Percentiles rank a stretch among this genome's conserved stretches.
phyloP scores from a whole-genome alignment of 1,139 yeast genomes.

The Taphrina confusa region DNA sequence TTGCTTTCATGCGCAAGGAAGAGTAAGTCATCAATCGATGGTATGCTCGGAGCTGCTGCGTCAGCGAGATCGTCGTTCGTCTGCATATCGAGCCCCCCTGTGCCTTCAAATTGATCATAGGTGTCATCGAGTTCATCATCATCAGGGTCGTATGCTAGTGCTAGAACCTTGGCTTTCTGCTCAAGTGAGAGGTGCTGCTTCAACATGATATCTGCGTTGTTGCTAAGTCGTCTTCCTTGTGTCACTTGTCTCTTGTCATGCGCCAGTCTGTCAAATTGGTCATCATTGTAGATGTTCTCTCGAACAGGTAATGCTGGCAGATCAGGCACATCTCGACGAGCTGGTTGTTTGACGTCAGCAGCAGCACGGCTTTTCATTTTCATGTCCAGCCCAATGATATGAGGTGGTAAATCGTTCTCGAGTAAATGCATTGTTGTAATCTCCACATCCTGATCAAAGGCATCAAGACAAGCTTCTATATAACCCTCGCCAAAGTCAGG shows the following conservation, averaged over 20 bases:
- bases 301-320: neutral
- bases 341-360: neutral
- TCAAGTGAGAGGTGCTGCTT: conserved; percentile 12
- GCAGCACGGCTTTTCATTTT: neutral
- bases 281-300: conserved; percentile 12
- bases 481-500: conserved; percentile 28
- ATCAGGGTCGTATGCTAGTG: conserved; percentile 46
- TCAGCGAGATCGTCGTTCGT: conserved; percentile 39
- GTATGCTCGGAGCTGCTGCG: conserved; percentile 42
- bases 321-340: neutral
- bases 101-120: conserved; percentile 67
- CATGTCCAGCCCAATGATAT: conserved; percentile 2
- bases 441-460: conserved; percentile 15
- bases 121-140: conserved; percentile 85
- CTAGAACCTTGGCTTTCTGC: conserved; percentile 15
- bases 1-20: conserved; percentile 60
- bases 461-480: conserved; percentile 15
- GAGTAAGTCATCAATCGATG: conserved; percentile 55
- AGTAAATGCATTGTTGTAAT: conserved; percentile 17
- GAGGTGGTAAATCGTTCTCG: conserved; percentile 16
- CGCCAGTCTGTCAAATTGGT: conserved; percentile 8
- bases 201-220: conserved; percentile 21
- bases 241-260: neutral
- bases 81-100: conserved; percentile 42
- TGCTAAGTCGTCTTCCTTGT: conserved; percentile 2